phyloP scores from a whole-genome alignment of 2,329 filamentous ascomycete species.

The Knoxdaviesia capensis region DNA sequence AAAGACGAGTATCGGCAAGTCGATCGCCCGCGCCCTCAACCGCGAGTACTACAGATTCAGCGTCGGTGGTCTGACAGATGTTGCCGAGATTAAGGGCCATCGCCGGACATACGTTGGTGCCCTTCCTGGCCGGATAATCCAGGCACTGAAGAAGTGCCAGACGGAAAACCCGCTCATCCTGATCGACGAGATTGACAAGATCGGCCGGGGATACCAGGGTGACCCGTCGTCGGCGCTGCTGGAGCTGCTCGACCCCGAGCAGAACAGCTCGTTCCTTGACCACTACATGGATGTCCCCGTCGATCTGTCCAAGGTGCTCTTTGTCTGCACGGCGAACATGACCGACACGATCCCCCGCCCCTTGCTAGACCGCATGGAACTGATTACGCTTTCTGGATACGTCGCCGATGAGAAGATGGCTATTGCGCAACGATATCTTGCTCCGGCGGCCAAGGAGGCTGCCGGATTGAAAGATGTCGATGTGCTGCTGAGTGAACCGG shows the following conservation, averaged over 20 bases:
- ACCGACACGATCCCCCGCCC: conserved; percentile 93
- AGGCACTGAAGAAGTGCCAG: conserved; percentile 96
- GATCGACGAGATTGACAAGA: conserved; percentile 97
- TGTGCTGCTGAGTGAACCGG: conserved; percentile 67
- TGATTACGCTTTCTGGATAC: conserved; percentile 90
- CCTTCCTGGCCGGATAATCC: conserved; percentile 87
- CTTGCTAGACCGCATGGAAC: conserved; percentile 89
- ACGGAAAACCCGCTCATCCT: conserved; percentile 93
- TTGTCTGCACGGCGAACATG: conserved; percentile 98
- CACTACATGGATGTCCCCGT: conserved; percentile 98
- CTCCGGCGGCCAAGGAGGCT: conserved; percentile 82
- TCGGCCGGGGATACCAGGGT: conserved; percentile 87
- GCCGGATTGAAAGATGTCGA: conserved; percentile 80
- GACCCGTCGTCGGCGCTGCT: conserved; percentile 88
- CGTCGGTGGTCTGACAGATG: conserved; percentile 88
- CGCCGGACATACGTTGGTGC: conserved; percentile 91
- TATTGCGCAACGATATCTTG: conserved; percentile 83
- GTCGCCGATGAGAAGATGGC: conserved; percentile 98
- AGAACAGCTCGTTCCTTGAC: conserved; percentile 92
- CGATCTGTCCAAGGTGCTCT: conserved; percentile 90
- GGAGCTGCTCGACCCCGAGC: conserved; percentile 86
- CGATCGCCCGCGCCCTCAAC: conserved; percentile 84
- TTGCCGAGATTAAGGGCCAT: conserved; percentile 97
- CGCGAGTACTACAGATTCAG: conserved; percentile 97
- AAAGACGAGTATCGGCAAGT: conserved; percentile 98